Percentiles rank a stretch among this genome's conserved stretches.
These are phyloP conservation scores for Fimicolochytrium jonesii DNA, from an alignment of 192 early-diverging fungal genomes.

Conservation along the genomic window DNA sequence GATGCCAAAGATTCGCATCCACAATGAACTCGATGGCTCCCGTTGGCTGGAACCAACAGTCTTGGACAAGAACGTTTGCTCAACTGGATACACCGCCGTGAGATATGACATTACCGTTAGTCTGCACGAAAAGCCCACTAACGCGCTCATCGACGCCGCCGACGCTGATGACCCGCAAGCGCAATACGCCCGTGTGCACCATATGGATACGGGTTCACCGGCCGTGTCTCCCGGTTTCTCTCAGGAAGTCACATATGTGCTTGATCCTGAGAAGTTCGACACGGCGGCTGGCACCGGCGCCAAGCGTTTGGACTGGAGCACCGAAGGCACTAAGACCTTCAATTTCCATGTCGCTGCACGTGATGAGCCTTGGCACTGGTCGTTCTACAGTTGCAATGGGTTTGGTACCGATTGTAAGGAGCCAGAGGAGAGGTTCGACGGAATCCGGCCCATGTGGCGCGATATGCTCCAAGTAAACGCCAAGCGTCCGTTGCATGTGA, in stretches of 20 bases:
- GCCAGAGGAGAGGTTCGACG: conserved; percentile 8
- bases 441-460: conserved; percentile 12
- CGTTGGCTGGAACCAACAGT: background rate
- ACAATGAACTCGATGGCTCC: background rate
- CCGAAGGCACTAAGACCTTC: background rate
- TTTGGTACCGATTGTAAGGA: conserved; percentile 7
- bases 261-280: background rate
- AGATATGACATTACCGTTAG: background rate
- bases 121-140: background rate
- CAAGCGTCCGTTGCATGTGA: conserved; percentile 5
- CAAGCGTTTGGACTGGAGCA: background rate
- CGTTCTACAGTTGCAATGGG: conserved; percentile 19
- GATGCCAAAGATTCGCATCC: background rate
- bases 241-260: background rate
- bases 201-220: background rate
- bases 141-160: background rate
- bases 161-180: background rate
- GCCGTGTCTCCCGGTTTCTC: background rate
- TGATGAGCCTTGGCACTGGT: conserved; percentile 13
- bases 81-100: background rate
- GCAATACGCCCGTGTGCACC: background rate
- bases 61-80: background rate
- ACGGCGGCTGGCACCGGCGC: background rate
- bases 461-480: background rate
- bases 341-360: conserved; percentile 2